Base-by-base conservation (phyloP, 2,329 filamentous ascomycete genomes). In the Curvularia spicifera region DNA sequence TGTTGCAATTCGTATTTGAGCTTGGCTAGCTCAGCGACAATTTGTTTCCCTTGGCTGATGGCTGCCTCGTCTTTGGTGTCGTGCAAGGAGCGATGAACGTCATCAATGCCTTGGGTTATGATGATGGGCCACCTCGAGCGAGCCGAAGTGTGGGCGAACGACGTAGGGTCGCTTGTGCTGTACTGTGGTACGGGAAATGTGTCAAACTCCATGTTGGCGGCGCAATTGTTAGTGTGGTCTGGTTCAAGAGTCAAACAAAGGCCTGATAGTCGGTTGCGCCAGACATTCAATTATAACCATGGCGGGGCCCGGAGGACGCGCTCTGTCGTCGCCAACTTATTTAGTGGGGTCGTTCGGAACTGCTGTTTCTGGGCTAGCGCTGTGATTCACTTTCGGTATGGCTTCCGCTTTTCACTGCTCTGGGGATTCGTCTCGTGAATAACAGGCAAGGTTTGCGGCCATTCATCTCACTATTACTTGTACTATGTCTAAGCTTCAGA, bases 1-100 rank as follows among this genome's bases (percentile, higher is more conserved):
- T 99, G 95, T 75, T 97, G 91, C 44, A 98, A 81, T 79, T 98
- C 94, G 79, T 98, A 97, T 80, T 99, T 99, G 70, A 99, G 83
- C 65, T 84, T 85, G 5, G 89, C 89, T 12, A 99, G 83, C 66
- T 90, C 85, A 73, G 90, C 87, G 42, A 96, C 85, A 59, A 99
- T 93, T 68, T 81, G 83, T 82, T 97, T 97, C 70, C 95, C 95
- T 77, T 98, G 95, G 24, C 85, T 85, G 33, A 83, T 78, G 72
- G 89, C 90, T 58, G 86, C 83, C 9, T 87, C 78, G 51, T 91
- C 86, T 35, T 84, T 81, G 51, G 82, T 81, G 57, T 82, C 79
- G 33, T 82, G 81, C 4, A 89, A 84, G 7, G 90, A 84, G 51
- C 91, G 90, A 79, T 96, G 93, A n/a, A 96, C 84, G 76, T 98